Evolutionary conservation across 1,284 basidiomycete genomes (phyloP), one percentile per base, ranked within the genome.

Genomic region (Tilletiopsis washingtonensis): DNA sequence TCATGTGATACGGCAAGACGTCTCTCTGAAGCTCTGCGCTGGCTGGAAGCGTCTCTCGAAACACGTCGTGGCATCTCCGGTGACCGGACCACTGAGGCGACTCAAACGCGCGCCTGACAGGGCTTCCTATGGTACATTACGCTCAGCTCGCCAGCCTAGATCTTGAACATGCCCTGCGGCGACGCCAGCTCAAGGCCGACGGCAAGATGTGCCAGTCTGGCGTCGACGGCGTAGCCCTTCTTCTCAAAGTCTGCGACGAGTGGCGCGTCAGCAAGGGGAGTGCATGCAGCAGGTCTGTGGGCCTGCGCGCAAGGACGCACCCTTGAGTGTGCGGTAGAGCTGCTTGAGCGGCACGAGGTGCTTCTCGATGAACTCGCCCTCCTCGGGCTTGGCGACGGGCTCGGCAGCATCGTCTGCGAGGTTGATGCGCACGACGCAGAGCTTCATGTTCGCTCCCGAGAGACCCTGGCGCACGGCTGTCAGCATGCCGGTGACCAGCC

Each of bases 281-380:
- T 5, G 44, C 26, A 19, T 24, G 21, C n/a, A 23, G 15, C 15
- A 4, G 5, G 15, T 40, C 43, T 19, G 1, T 23, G 3, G n/a
- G n/a, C n/a, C n/a, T 1, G 29, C 20, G 29, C 4, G n/a, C 36
- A 12, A 11, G 15, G 19, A 56, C 65, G 49, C 37, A 68, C 68
- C 53, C 3, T 59, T 53, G 4, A 72, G 47, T n/a, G 53, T 49
- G 15, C 58, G 46, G 14, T 55, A 59, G 3, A 72, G 56, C 0
- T 57, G 53, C 14, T 56, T 59, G 11, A 69, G 50, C 3, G 67
- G 67, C 0, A 72, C 67, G 20, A 72, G 49, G 37, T 71, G 61
- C 37, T 59, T 59, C 45, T 72, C 69, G 48, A 72, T 71, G 36
- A 61, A 67, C 46, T 72, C 69, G 5, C 69, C 69, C 39, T 69